Percentiles rank a stretch among this genome's conserved stretches.
These are phyloP conservation scores for Mycena alexandri DNA, from an alignment of 768 basidiomycete species.

Conservation along the genomic window DNA sequence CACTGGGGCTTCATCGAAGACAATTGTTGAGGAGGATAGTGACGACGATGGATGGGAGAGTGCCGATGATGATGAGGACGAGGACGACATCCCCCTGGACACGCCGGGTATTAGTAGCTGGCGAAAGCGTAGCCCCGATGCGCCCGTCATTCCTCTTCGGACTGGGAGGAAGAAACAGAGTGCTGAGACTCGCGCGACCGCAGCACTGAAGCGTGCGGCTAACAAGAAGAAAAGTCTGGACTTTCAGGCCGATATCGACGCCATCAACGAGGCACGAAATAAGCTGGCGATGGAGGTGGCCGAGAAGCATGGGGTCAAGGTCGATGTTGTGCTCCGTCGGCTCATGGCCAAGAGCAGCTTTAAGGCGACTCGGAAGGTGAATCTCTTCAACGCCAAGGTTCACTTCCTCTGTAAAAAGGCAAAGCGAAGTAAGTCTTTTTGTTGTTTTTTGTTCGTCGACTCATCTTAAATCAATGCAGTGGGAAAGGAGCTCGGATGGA, in stretches of 20 bases:
- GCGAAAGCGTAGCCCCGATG: background rate
- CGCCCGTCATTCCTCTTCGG: background rate
- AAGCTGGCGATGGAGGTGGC: slow-evolving; percentile 12
- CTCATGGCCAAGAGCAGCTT: background rate
- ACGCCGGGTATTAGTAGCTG: background rate
- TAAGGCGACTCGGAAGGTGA: too few relatives aligned
- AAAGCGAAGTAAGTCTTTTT: background rate
- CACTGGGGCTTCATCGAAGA: too few relatives aligned
- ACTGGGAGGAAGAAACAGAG: background rate
- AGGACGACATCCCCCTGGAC: background rate
- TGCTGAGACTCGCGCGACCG: background rate
- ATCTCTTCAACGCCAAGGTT: too few relatives aligned
- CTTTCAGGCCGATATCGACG: background rate
- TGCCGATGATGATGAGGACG: too few relatives aligned
- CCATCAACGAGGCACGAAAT: background rate
- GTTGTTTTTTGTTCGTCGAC: too few relatives aligned
- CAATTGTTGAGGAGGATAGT: too few relatives aligned
- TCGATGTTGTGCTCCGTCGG: background rate
- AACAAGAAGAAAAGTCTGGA: background rate
- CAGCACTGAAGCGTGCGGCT: background rate
- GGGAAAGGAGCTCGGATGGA: background rate
- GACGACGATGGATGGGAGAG: too few relatives aligned
- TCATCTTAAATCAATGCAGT: too few relatives aligned
- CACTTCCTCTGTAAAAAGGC: background rate
- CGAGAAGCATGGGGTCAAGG: background rate